Evolutionary conservation across 768 basidiomycete genomes (phyloP), one percentile per base, ranked within the genome.

Genomic region (Boletellus ananiceps): DNA sequence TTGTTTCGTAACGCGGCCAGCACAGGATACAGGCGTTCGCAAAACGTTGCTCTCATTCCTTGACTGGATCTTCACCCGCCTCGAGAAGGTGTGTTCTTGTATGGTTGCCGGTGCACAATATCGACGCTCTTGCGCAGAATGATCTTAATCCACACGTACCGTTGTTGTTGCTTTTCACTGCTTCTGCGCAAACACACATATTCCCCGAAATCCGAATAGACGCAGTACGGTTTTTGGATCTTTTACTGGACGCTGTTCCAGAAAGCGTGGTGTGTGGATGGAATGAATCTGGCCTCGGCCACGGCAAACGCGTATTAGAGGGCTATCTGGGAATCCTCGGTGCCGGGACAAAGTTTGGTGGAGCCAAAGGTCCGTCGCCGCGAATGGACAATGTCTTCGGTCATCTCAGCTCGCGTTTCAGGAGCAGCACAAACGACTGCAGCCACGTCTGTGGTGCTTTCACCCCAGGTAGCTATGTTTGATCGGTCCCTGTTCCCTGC

Each of bases 181-280:
- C 89, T 6, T 95, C 93, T 9, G 91, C 92, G 0, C 86, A 94
- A 65, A 93, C 91, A 0, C 88, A 94, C 59, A 95, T 98, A 40
- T 96, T 93, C 65, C 93, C 93, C 18, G 92, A 95, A 66, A 92
- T 97, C 51, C 80, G 93, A 14, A 78, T 97, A 34, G 94, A 97
- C 61, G 90, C 92, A 3, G 75, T 95, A 46, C 82, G 84, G 12
- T 81, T 92, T 56, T 68, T 97, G 37, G 79, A 88, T 58, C 63
- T 94, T 19, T 75, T 92, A 35, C 74, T 96, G 4, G 81, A 85
- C 33, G 60, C 73, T 50, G 79, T 87, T 4, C 92, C 93, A 9
- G 74, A 75, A 36, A 69, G 75, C 8, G 81, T 93, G 4, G 77
- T 84, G 3, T 71, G 72, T 44, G 83, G 84, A 8, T 94, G 89